phyloP scores from a whole-genome alignment of 306 rosid genomes.

The Dalbergia cochinchinensis region DNA sequence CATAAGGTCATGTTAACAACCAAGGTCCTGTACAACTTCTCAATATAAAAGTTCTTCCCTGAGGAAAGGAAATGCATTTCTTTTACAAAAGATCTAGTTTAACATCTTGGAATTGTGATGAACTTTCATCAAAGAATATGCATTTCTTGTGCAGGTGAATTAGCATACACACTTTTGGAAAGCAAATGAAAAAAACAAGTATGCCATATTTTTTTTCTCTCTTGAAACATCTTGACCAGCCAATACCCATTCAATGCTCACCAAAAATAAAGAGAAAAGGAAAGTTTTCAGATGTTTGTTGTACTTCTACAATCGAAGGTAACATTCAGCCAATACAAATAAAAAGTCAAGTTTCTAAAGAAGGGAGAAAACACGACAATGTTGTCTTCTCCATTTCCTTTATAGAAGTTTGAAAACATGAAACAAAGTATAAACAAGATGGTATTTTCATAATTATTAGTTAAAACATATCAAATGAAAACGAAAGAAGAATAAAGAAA shows the following conservation, averaged over 20 bases:
- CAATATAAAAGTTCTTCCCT: background rate
- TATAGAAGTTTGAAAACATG: background rate
- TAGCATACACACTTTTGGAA: background rate
- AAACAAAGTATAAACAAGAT: background rate
- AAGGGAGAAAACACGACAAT: background rate
- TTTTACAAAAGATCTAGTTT: background rate
- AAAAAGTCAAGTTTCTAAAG: background rate
- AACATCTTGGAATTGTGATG: background rate
- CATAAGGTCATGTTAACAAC: conserved; percentile 1
- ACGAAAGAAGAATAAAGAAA: too few species aligned
- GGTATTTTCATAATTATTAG: too few species aligned
- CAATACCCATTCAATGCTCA: background rate
- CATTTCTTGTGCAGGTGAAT: background rate
- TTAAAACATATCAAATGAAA: background rate
- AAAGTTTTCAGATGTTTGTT: background rate
- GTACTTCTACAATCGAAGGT: background rate
- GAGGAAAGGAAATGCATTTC: background rate
- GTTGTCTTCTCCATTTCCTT: background rate
- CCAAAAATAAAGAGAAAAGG: conserved; percentile 2
- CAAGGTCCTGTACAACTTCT: background rate
- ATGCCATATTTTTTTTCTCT: background rate
- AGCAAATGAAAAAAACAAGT: background rate
- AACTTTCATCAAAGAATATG: conserved; percentile 8
- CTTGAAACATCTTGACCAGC: conserved; percentile 13
- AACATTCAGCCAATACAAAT: background rate